These are phyloP conservation scores for Lentinula sp. DNA, from an alignment of 768 basidiomycete genomes.

Conservation along the genomic window DNA sequence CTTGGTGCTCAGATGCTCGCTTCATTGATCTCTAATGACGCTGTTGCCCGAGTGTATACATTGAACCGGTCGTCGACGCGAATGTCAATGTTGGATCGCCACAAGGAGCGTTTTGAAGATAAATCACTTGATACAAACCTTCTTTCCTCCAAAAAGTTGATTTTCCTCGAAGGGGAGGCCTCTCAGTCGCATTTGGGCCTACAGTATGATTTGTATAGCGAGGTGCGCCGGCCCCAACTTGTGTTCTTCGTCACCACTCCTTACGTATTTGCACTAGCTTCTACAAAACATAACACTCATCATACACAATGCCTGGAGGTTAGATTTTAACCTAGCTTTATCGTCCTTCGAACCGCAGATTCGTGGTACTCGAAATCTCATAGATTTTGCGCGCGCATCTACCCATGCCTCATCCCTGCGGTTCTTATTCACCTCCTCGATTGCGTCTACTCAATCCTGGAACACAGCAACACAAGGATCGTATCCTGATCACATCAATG, in stretches of 20 bases:
- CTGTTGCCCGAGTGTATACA: slow-evolving; percentile 11
- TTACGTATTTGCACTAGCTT: slow-evolving; percentile 12
- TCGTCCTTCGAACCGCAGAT: slow-evolving; percentile 47
- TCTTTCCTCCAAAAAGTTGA: not conserved
- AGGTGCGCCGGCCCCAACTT: slow-evolving; percentile 11
- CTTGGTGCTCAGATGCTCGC: slow-evolving; percentile 32
- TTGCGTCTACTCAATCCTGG: slow-evolving; percentile 27
- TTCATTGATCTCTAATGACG: slow-evolving; percentile 15
- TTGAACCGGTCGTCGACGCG: slow-evolving; percentile 9
- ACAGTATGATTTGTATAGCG: slow-evolving; percentile 10
- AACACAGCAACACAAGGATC: slow-evolving; percentile 15
- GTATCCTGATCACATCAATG: slow-evolving; percentile 27
- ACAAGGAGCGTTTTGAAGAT: slow-evolving; percentile 17
- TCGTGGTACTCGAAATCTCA: slow-evolving; percentile 38
- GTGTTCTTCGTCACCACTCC: not conserved
- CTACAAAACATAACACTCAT: slow-evolving; percentile 25
- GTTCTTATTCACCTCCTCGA: slow-evolving; percentile 36
- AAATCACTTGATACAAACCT: not conserved
- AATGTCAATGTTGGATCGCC: slow-evolving; percentile 9
- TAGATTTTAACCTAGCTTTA: slow-evolving; percentile 40
- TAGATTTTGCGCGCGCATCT: slow-evolving; percentile 28
- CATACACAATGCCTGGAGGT: slow-evolving; percentile 27
- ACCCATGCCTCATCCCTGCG: slow-evolving; percentile 15
- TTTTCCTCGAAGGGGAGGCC: slow-evolving; percentile 9
- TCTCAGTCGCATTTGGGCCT: slow-evolving; percentile 23